Percentiles rank a stretch among this genome's conserved stretches.
Evolutionary conservation across 495 filamentous ascomycete species (phyloP).

Genomic region (Friedmanniomyces simplex): DNA sequence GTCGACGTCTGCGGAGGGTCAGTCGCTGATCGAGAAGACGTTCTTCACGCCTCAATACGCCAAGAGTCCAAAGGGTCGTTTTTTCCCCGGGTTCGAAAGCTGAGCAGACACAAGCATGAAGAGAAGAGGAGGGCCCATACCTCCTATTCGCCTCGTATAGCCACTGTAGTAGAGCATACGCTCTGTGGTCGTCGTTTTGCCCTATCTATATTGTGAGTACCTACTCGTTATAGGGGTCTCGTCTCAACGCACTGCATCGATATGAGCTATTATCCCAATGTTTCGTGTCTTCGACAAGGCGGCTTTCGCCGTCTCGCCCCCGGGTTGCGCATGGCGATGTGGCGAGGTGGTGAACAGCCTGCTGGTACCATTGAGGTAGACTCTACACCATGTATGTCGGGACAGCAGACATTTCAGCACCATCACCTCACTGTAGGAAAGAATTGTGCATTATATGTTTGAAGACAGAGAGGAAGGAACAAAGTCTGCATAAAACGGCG

Average conservation of each 20-base stretch:
- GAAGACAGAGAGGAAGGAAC: too few species aligned
- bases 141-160: constrained; percentile 72
- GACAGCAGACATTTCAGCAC: neutral
- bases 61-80: too few species aligned
- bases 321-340: neutral
- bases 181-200: constrained; percentile 98
- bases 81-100: too few species aligned
- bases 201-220: constrained; percentile 38
- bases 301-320: constrained; percentile 9
- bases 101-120: too few species aligned
- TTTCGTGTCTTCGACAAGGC: constrained; percentile 61
- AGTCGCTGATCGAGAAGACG: too few species aligned
- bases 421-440: too few species aligned
- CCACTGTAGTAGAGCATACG: constrained; percentile 98
- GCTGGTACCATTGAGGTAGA: neutral
- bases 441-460: too few species aligned
- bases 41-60: too few species aligned
- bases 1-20: constrained; percentile 62
- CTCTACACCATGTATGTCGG: neutral
- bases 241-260: constrained; percentile 65
- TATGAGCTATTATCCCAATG: constrained; percentile 98
- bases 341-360: constrained; percentile 1
- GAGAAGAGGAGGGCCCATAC: constrained; percentile 31
- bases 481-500: too few species aligned
- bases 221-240: neutral